Conservation (phyloP, 129 eudicot species). For the Escallonia herrerae region DNA sequence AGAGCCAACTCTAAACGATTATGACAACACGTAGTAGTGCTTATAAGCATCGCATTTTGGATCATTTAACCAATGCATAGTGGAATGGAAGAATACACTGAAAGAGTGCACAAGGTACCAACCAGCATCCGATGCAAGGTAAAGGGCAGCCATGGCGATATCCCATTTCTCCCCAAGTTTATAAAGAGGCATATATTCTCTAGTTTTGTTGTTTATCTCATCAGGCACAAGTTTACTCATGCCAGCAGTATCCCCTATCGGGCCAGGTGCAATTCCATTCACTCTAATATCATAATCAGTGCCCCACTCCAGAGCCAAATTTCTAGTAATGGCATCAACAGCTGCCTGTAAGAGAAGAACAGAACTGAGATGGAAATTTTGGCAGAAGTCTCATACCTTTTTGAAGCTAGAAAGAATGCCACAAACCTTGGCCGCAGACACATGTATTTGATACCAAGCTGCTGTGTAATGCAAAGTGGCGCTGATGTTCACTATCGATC, state of each 20-base stretch:
- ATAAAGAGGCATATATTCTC: constrained; percentile 48
- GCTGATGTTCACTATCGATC: constrained; percentile 73
- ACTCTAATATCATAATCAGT: constrained; percentile 93
- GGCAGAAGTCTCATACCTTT: not conserved
- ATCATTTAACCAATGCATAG: too few species aligned
- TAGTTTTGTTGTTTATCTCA: constrained; percentile 42
- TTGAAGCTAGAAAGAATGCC: not conserved
- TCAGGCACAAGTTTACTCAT: constrained; percentile 77
- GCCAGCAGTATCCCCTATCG: constrained; percentile 81
- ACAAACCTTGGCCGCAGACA: constrained; percentile 93
- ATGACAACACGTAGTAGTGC: too few species aligned
- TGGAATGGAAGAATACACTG: too few species aligned
- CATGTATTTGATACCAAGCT: constrained; percentile 90
- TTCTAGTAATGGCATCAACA: constrained; percentile 87
- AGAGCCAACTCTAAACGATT: too few species aligned
- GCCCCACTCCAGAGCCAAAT: constrained; percentile 94
- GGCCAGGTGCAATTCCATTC: constrained; percentile 98
- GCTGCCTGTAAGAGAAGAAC: constrained; percentile 60
- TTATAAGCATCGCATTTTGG: too few species aligned
- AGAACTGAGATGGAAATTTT: not conserved
- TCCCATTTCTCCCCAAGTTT: constrained; percentile 96
- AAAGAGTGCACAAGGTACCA: constrained; percentile 14
- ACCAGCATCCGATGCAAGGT: constrained; percentile 93
- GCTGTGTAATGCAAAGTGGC: constrained; percentile 97
- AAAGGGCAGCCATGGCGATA: constrained; percentile 88